Evolutionary conservation across 495 filamentous ascomycete genomes (phyloP), one percentile per base, ranked within the genome.

Genomic region (Neurospora pannonica): DNA sequence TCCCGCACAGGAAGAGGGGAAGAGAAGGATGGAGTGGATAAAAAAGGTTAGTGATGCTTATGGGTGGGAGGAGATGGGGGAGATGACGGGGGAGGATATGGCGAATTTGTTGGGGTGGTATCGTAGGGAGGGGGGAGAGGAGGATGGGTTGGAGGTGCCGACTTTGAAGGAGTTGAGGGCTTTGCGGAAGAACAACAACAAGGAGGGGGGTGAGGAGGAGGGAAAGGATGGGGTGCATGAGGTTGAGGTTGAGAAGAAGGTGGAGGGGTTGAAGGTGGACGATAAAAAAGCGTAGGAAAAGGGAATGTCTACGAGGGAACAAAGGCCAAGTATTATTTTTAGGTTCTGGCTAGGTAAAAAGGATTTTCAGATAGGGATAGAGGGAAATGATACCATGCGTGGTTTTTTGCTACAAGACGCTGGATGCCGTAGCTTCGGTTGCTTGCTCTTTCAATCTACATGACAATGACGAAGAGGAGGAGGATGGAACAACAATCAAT

Each of bases 11-110:
- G 88, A 92, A 36, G 92, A 98, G 71, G 94, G 95, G 0, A 90
- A 92, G 8, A 95, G 94, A 85, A 85, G 96, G 74, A 99, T 99
- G 96, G 88, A 90, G 77, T 99, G 96, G 92, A 98, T 98, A 92
- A 93, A 92, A 1, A 90, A 87, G 70, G 91, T 98, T 19, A 98
- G 96, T 82, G 94, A 98, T 78, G 85, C 88, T 39, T 99, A 96
- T 87, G 90, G 84, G 70, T 86, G 96, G 77, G 92, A 97, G 72
- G 93, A 98, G 69, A 87, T 99, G 76, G 94, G 94, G 71, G 87
- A 89, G 43, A 92, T 99, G 89, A 86, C 88, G 34, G 94, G 97
- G 38, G 84, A 89, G 72, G 94, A 97, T 78, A 97, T 98, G 92
- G 89, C 91, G 34, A 85, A 82, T 38, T 82, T 99, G 34, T 80